These are phyloP conservation scores for Penicillium vulpinum DNA, from an alignment of 2,329 filamentous ascomycete genomes.

Conservation along the genomic window DNA sequence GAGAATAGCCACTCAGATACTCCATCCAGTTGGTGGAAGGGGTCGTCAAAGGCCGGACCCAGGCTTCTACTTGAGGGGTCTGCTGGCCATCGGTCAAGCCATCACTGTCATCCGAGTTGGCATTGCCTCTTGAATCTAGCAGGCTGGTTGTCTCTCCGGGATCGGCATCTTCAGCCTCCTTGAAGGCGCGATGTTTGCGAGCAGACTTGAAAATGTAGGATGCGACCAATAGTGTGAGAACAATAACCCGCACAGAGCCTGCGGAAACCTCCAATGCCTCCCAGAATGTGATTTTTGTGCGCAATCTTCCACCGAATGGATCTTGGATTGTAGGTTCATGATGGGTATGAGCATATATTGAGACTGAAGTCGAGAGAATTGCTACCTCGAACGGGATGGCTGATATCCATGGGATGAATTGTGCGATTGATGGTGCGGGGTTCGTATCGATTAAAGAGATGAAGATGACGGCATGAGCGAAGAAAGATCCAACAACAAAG, in stretches of 20 bases:
- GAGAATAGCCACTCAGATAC: constrained; percentile 80
- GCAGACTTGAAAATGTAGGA: constrained; percentile 56
- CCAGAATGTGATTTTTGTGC: constrained; percentile 19
- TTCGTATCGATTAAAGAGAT: constrained; percentile 83
- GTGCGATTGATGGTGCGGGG: constrained; percentile 75
- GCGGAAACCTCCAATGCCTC: constrained; percentile 35
- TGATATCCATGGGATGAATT: constrained; percentile 76
- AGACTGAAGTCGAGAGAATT: constrained; percentile 67
- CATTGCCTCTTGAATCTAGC: neutral
- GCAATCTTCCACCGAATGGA: constrained; percentile 44
- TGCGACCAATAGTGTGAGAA: constrained; percentile 61
- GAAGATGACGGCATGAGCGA: constrained; percentile 81
- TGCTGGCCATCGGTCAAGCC: neutral
- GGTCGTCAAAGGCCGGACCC: constrained; percentile 83
- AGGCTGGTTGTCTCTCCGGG: neutral
- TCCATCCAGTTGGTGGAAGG: constrained; percentile 91
- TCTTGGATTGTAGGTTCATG: constrained; percentile 59
- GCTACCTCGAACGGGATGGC: constrained; percentile 71
- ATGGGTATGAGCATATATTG: constrained; percentile 68
- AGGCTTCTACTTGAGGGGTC: constrained; percentile 51
- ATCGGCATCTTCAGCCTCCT: neutral
- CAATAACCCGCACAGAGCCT: constrained; percentile 66
- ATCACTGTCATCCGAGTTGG: neutral
- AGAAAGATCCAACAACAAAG: constrained; percentile 79
- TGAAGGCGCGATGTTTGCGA: neutral